Conservation (phyloP, 345 rosid genomes). For the Dovyalis caffra region DNA sequence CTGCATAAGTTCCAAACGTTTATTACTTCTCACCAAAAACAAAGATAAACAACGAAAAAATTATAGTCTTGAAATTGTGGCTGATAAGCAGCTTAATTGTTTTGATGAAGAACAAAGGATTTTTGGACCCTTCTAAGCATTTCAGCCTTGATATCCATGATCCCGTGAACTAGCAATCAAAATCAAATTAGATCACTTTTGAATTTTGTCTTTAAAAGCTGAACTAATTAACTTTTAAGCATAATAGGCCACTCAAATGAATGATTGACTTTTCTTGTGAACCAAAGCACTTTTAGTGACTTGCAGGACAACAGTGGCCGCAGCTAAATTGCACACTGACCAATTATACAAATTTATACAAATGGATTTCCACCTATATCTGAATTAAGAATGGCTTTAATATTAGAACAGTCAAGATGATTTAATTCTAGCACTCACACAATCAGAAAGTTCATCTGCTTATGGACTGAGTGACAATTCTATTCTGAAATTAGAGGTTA, state of each 20-base stretch:
- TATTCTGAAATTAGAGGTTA: background rate
- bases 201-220: background rate
- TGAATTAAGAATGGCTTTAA: background rate
- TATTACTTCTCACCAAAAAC: background rate
- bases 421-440: background rate
- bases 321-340: background rate
- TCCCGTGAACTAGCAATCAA: background rate
- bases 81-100: background rate
- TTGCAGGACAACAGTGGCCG: background rate
- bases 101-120: background rate
- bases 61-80: background rate
- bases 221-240: background rate
- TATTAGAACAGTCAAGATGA: background rate
- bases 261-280: background rate
- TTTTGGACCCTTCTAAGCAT: background rate
- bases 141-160: background rate
- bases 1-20: constrained; percentile 34
- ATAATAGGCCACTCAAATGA: background rate
- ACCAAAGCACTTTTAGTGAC: background rate
- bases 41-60: background rate
- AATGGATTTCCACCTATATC: background rate
- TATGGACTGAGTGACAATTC: background rate
- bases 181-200: background rate
- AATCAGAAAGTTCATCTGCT: background rate
- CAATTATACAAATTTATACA: background rate